Conservation (phyloP, 1,139 yeast genomes). For the Pichia sp. region DNA sequence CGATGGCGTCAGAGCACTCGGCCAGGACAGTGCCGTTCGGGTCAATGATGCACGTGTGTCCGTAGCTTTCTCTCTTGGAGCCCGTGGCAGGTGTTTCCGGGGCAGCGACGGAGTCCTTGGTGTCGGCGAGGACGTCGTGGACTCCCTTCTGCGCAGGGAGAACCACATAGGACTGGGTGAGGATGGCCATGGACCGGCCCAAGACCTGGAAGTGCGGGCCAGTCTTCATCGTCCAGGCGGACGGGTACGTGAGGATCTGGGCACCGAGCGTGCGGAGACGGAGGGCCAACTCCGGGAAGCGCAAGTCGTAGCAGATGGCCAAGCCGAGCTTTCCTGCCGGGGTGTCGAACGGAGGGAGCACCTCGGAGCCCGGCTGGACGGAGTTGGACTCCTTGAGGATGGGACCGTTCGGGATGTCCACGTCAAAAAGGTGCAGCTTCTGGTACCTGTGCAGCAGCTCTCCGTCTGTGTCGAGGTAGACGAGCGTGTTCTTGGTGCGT, state of each 20-base stretch:
- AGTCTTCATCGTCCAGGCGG: slow-evolving; percentile 88
- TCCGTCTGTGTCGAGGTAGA: slow-evolving; percentile 69
- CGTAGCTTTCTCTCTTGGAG: slow-evolving; percentile 49
- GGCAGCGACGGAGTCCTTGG: slow-evolving; percentile 35
- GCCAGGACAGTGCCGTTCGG: slow-evolving; percentile 88
- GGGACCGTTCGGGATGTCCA: slow-evolving; percentile 71
- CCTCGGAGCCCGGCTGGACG: slow-evolving; percentile 68
- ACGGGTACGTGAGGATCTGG: slow-evolving; percentile 72
- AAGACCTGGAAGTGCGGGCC: slow-evolving; percentile 90
- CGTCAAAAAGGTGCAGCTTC: slow-evolving; percentile 86
- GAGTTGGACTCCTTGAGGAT: slow-evolving; percentile 70
- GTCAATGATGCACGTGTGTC: slow-evolving; percentile 78
- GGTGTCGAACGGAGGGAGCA: slow-evolving; percentile 54
- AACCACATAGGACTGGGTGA: slow-evolving; percentile 79
- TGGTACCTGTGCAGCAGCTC: slow-evolving; percentile 64
- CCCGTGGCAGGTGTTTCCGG: slow-evolving; percentile 20
- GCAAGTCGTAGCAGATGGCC: slow-evolving; percentile 72
- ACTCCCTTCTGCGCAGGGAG: slow-evolving; percentile 90
- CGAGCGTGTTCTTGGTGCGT: slow-evolving; percentile 63
- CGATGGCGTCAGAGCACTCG: slow-evolving; percentile 51
- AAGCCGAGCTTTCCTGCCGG: slow-evolving; percentile 64
- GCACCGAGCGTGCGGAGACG: slow-evolving; percentile 69
- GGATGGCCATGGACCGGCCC: slow-evolving; percentile 81
- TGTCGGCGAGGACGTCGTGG: slow-evolving; percentile 38
- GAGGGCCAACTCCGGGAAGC: slow-evolving; percentile 81